Evolutionary conservation across 2,329 filamentous ascomycete genomes (phyloP).

Genomic region (Fusarium xyrophilum): DNA sequence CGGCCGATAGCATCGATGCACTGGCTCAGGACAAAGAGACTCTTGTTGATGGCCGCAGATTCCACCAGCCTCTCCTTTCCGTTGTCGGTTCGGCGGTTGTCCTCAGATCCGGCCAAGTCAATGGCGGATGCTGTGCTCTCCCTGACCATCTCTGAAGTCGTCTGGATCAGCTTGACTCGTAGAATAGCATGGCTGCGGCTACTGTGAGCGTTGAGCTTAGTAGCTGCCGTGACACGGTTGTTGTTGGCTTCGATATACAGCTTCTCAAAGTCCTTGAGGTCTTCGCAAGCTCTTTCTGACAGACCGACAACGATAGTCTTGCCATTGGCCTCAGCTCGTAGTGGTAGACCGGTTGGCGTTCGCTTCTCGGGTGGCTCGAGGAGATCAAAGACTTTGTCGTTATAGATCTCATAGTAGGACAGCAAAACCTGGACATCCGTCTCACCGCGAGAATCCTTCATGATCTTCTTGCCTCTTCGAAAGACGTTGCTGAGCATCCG

Average conservation of each 20-base stretch:
- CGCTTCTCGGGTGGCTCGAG: constrained; percentile 89
- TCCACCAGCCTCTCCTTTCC: constrained; percentile 92
- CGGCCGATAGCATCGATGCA: constrained; percentile 93
- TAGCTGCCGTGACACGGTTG: constrained; percentile 87
- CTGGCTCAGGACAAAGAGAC: constrained; percentile 89
- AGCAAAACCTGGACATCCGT: constrained; percentile 77
- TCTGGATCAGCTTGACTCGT: constrained; percentile 85
- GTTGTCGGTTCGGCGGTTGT: constrained; percentile 93
- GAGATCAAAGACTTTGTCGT: constrained; percentile 91
- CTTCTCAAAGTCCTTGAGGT: constrained; percentile 87
- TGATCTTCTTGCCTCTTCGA: constrained; percentile 81
- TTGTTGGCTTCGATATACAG: constrained; percentile 92
- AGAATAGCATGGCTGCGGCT: constrained; percentile 90
- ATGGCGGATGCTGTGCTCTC: constrained; percentile 92
- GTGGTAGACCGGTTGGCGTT: constrained; percentile 77
- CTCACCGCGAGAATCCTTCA: constrained; percentile 75
- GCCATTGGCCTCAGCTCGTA: constrained; percentile 84
- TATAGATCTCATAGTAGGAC: constrained; percentile 97
- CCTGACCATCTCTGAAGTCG: constrained; percentile 68
- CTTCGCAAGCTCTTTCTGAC: constrained; percentile 81
- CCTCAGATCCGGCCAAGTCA: constrained; percentile 93
- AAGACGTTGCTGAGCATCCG: constrained; percentile 85
- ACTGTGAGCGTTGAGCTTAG: constrained; percentile 91
- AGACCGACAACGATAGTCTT: constrained; percentile 88
- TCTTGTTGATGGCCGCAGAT: constrained; percentile 97